Base-by-base conservation (phyloP, 495 filamentous ascomycete species). In the Podospora anserina region DNA sequence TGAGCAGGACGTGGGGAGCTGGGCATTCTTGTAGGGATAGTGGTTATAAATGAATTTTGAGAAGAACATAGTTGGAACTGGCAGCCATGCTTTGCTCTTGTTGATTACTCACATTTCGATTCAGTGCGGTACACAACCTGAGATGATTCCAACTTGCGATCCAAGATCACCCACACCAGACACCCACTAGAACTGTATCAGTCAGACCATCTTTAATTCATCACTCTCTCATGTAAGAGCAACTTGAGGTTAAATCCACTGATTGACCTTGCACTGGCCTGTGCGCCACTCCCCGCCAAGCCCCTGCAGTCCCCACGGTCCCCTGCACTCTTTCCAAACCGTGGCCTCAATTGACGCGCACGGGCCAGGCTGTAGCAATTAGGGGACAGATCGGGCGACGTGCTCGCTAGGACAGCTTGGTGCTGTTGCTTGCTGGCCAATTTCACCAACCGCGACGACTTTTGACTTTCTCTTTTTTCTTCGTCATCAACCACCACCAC, bases 261-360 rank as follows among this genome's bases (percentile, higher is more conserved):
- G 23, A 23, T 23, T 23, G 23, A 1, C 23, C 23, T 23, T 23
- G 23, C 23, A 23, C 1, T 66, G 30, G 64, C 62, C 49, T 30
- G 53, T 55, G 30, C 32, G 7, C 15, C 28, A 30, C 58, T 19
- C 27, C 9, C 39, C 30, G 30, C 30, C 30, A 32, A 26, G 34
- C 30, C 18, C 23, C 23, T 6, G n/a, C 20, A 7, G 20, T 30
- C 23, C 58, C 68, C 30, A 32, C 30, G 30, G 30, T 26, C 55
- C 55, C 55, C 23, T 57, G 67, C 59, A 26, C 64, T 63, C 66
- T 72, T 75, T 65, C 71, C 72, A 74, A 72, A 77, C 71, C 76
- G 74, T 78, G 77, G 77, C 77, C 77, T 78, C 75, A 77, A 77
- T 72, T 75, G 70, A 66, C 34, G 67, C 72, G 71, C 75, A 77